Evolutionary conservation across 192 early-diverging fungal genomes (phyloP).

Genomic region (Coemansia reversa): DNA sequence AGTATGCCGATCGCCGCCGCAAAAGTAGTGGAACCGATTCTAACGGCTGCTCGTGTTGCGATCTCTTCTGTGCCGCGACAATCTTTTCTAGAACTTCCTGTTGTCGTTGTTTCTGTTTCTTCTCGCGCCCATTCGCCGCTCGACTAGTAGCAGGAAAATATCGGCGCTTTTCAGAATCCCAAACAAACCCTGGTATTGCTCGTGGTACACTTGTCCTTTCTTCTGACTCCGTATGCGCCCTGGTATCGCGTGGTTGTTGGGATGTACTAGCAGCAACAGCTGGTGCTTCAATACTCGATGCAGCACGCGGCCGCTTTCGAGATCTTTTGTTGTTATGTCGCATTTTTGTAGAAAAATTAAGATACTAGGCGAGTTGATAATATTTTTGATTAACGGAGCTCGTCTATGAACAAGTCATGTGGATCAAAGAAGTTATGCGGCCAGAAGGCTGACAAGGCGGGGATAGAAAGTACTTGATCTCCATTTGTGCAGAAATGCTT

Average conservation of each 20-base stretch:
- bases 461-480: neutral
- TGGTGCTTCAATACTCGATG: neutral
- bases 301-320: constrained; percentile 15
- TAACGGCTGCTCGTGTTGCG: neutral
- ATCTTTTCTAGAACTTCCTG: constrained; percentile 7
- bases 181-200: constrained; percentile 43
- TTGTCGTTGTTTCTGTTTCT: constrained; percentile 25
- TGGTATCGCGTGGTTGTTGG: too few species aligned
- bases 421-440: neutral
- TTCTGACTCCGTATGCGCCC: constrained; percentile 1
- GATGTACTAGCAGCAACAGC: neutral
- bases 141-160: constrained; percentile 41
- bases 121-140: constrained; percentile 21
- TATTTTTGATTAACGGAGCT: neutral
- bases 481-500: too few species aligned
- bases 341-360: neutral
- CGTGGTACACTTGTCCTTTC: constrained; percentile 8
- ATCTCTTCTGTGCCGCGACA: constrained; percentile 4
- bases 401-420: too few species aligned
- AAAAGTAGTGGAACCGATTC: constrained; percentile 16
- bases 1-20: constrained; percentile 14
- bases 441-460: neutral
- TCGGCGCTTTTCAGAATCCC: constrained; percentile 36
- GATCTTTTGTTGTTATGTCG: constrained; percentile 1
- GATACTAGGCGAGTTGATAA: neutral